Base-by-base conservation (phyloP, 495 filamentous ascomycete genomes). In the Rostrohypoxylon terebratum region DNA sequence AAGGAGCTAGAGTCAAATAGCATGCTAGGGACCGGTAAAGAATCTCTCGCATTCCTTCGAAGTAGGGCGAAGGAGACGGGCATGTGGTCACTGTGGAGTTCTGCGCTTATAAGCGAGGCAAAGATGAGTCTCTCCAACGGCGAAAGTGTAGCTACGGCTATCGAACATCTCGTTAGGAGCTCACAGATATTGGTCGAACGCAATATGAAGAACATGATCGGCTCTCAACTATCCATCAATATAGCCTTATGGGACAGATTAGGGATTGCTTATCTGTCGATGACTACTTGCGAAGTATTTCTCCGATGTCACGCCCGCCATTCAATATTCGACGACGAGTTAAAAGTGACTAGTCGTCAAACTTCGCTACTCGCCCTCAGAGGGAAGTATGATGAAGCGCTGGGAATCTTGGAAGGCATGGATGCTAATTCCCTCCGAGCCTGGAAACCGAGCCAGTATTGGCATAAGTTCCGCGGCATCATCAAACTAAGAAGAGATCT, bases 11-110 rank as follows among this genome's bases (percentile, higher is more conserved):
- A 91, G 42, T 89, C 91, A 44, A 89, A 86, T 66, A 91, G 89
- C 48, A 89, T 93, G 85, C 81, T 93, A 11, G 91, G 91, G 0
- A 90, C 89, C 68, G 92, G 95, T 54, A 91, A 90, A 66, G 94
- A 98, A 68, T 92, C 89, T 0, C 85, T 98, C 3, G 83, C 88
- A 0, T 97, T 94, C 76, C 85, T 99, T 59, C 96, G 97, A 69
- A 87, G 88, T 3, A 97, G 94, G 76, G 91, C 96, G 11, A 94
- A 91, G 72, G 95, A 98, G 76, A 87, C 90, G 1, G 93, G 92
- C 54, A 93, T 96, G 88, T 96, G 93, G 89, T 89, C 90, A 36
- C 82, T 98, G 4, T 87, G 94, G 81, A 95, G 92, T 70, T 94
- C 93, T 3, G 91, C 94, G 0, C 82, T 97, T 31, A 84, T 97